Evolutionary conservation across 2,329 filamentous ascomycete species (phyloP), one percentile per base, ranked within the genome.

Genomic region (Rutstroemia sydowiana): DNA sequence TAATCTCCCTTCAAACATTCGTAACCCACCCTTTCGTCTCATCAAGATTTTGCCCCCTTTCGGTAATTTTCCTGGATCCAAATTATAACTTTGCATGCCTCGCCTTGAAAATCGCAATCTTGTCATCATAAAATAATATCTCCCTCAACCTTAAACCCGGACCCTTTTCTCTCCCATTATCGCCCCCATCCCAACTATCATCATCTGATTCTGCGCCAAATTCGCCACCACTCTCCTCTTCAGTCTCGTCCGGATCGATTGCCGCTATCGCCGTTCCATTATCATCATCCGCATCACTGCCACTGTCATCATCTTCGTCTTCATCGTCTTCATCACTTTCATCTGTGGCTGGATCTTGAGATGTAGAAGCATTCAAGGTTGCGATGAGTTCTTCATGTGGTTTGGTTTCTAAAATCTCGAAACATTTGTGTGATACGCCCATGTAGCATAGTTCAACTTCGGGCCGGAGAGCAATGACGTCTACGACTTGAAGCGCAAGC

Each of bases 101-200:
- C 30, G 85, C 85, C 66, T 85, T 87, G 70, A 92, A 92, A 53
- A 92, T 84, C 26, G 85, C 82, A 48, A 89, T 81, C 68, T 88
- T 88, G 65, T 92, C 87, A 65, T 92, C 88, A 62, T 89, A 91
- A 68, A 89, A 92, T 56, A 91, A 68, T 57, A 93, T 92, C 71
- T 92, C 87, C 55, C 86, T 74, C 58, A 92, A 71, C 50, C 81
- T 76, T 54, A 91, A 74, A 60, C 76, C 63, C 47, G 66, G 69
- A 36, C 71, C 67, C 14, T 61, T 59, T 20, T 59, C 62, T 30
- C 72, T 69, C 5, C 71, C 70, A 32, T 73, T 69, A 5, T 71
- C 70, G 18, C 75, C 75, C 32, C 75, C 73, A 57, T 72, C 64
- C 44, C 74, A 73, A 4, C 74, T 76, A 55, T 79, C 77, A 50